Evolutionary conservation across 2,329 filamentous ascomycete genomes (phyloP).

Genomic region (Colletotrichum abscissum): DNA sequence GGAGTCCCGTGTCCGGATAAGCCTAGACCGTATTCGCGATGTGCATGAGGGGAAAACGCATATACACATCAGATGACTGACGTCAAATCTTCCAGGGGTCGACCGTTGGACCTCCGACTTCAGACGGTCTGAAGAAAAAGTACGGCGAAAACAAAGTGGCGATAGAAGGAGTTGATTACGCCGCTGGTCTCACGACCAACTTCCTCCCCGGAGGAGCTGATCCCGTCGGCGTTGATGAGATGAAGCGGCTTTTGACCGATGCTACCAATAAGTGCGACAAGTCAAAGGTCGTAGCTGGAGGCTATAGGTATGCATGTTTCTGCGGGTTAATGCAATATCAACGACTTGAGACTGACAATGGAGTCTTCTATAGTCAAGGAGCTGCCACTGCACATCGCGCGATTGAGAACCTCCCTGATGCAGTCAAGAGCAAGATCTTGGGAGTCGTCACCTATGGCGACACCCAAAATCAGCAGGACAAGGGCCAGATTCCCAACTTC

Average conservation of each 20-base stretch:
- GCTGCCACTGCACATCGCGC: conserved; percentile 42
- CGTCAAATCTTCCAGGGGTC: conserved; percentile 24
- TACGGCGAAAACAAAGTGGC: conserved; percentile 38
- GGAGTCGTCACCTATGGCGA: conserved; percentile 41
- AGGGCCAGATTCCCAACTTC: conserved; percentile 48
- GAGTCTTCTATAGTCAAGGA: conserved; percentile 42
- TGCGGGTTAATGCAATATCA: neutral
- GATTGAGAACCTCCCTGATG: conserved; percentile 37
- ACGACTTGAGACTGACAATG: neutral
- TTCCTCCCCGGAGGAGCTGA: conserved; percentile 45
- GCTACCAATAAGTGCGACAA: conserved; percentile 49
- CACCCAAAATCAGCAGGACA: conserved; percentile 44
- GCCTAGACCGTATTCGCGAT: conserved; percentile 39
- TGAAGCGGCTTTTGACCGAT: conserved; percentile 45
- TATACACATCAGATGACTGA: conserved; percentile 5
- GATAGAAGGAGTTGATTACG: conserved; percentile 47
- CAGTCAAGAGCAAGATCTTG: conserved; percentile 34
- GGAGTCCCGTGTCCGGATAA: conserved; percentile 33
- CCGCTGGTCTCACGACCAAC: conserved; percentile 46
- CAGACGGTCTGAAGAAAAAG: conserved; percentile 32
- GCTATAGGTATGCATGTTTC: conserved; percentile 44
- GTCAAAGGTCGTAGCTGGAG: conserved; percentile 49
- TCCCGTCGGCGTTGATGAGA: conserved; percentile 43
- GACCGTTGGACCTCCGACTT: conserved; percentile 35
- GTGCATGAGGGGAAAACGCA: neutral